Conservation (phyloP, 352 stramenopile species). For the Thraustochytrium sp. region DNA sequence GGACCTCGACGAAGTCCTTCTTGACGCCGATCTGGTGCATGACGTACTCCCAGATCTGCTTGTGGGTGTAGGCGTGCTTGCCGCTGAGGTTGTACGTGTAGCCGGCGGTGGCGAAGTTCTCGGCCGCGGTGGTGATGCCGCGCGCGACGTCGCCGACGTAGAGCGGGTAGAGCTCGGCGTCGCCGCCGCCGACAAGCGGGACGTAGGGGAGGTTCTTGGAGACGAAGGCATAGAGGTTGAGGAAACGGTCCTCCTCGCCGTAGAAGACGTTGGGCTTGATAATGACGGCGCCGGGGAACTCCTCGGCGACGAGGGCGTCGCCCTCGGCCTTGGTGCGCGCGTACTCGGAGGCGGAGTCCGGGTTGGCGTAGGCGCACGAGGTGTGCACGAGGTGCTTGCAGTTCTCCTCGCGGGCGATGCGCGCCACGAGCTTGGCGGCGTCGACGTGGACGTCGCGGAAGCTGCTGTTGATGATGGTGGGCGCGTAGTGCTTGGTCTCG, state of each 20-base stretch:
- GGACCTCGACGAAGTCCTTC: conserved; percentile 70
- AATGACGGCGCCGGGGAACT: conserved; percentile 89
- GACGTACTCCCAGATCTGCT: conserved; percentile 92
- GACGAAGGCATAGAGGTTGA: conserved; percentile 67
- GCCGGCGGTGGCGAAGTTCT: conserved; percentile 60
- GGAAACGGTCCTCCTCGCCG: conserved; percentile 85
- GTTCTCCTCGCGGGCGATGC: conserved; percentile 61
- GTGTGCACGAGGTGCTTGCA: conserved; percentile 71
- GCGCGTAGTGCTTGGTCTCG: conserved; percentile 87
- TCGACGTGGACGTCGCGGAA: conserved; percentile 92
- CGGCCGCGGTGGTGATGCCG: conserved; percentile 59
- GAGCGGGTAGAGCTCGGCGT: conserved; percentile 83
- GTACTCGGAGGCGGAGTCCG: conserved; percentile 59
- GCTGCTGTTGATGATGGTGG: conserved; percentile 87
- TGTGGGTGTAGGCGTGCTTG: conserved; percentile 90
- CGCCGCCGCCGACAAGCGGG: conserved; percentile 79
- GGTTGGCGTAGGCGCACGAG: conserved; percentile 55
- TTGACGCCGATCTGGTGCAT: conserved; percentile 75
- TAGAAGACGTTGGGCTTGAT: conserved; percentile 89
- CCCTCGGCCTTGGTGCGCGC: conserved; percentile 65
- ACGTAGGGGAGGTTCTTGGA: conserved; percentile 57
- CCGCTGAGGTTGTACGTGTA: conserved; percentile 91
- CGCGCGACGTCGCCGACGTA: conserved; percentile 67
- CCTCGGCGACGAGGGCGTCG: conserved; percentile 74
- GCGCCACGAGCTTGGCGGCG: conserved; percentile 62